These are phyloP conservation scores for Rhizomucor pusillus DNA, from an alignment of 371 early-diverging fungal species.

Conservation along the genomic window DNA sequence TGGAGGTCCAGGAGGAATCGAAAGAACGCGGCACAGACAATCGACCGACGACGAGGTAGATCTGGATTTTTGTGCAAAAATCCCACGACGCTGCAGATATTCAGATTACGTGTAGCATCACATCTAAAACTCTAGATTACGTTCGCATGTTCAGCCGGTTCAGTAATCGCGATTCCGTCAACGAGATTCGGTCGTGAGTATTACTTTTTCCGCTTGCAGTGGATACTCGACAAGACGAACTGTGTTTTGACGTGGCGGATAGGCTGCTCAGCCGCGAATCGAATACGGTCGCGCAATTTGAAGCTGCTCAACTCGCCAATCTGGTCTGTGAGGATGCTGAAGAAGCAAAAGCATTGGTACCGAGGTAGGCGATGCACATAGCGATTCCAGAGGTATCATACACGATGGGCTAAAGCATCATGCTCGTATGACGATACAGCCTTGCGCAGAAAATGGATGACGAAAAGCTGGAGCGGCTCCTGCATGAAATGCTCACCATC, in stretches of 20 bases:
- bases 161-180: constrained; percentile 80
- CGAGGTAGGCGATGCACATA: constrained; percentile 22
- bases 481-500: constrained; percentile 74
- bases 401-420: no score
- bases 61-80: neutral
- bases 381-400: neutral
- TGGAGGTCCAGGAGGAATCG: constrained; percentile 65
- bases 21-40: constrained; percentile 33
- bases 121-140: constrained; percentile 78
- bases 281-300: constrained; percentile 70
- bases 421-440: constrained; percentile 4
- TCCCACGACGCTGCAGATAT: neutral
- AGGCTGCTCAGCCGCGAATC: constrained; percentile 29
- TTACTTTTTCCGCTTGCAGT: no score
- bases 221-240: constrained; percentile 11
- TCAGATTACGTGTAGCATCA: constrained; percentile 44
- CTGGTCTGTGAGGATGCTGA: constrained; percentile 85
- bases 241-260: constrained; percentile 2
- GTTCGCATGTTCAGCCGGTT: constrained; percentile 80
- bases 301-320: constrained; percentile 87
- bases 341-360: constrained; percentile 64
- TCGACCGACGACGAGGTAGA: constrained; percentile 41
- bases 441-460: constrained; percentile 54
- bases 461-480: constrained; percentile 64
- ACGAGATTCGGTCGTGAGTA: constrained; percentile 77